These are phyloP conservation scores for Rhodotorula taiwanensis DNA, from an alignment of 768 basidiomycete genomes.

Conservation along the genomic window DNA sequence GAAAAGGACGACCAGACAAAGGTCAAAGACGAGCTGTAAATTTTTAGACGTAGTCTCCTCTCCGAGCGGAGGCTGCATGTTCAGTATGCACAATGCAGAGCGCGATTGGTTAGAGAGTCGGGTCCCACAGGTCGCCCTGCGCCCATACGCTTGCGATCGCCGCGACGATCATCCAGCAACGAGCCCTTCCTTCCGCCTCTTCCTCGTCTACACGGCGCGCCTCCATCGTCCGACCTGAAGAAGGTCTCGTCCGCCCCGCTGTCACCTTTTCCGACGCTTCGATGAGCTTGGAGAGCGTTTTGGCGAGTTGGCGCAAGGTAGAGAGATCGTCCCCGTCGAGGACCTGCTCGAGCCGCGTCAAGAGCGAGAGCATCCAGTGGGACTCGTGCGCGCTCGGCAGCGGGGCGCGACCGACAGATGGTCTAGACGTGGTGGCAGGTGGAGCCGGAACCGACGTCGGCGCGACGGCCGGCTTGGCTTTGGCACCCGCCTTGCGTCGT, in stretches of 20 bases:
- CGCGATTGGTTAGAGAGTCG: conserved; percentile 1
- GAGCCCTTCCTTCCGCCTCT: conserved; percentile 37
- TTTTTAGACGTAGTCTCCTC: not conserved
- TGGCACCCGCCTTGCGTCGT: conserved; percentile 2
- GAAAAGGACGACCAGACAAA: not conserved
- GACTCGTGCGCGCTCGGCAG: conserved; percentile 28
- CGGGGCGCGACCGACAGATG: not conserved
- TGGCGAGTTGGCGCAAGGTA: conserved; percentile 65
- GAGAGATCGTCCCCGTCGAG: conserved; percentile 70
- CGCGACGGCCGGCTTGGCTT: not conserved
- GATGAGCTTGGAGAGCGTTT: conserved; percentile 59
- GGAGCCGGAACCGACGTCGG: not conserved
- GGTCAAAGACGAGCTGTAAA: conserved; percentile 29
- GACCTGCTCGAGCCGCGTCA: conserved; percentile 62
- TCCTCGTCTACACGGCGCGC: conserved; percentile 45
- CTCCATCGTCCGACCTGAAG: conserved; percentile 37
- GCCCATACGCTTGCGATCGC: conserved; percentile 65
- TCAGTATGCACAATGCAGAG: too few relatives aligned
- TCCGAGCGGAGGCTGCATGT: too few relatives aligned
- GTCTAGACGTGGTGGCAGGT: too few relatives aligned
- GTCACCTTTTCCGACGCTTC: conserved; percentile 40
- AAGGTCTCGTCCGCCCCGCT: not conserved
- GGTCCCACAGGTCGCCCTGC: conserved; percentile 67
- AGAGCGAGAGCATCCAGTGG: conserved; percentile 66
- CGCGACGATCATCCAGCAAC: conserved; percentile 69